Conservation (phyloP, 73 alveolate species). For the Paramecium biaurelia region DNA sequence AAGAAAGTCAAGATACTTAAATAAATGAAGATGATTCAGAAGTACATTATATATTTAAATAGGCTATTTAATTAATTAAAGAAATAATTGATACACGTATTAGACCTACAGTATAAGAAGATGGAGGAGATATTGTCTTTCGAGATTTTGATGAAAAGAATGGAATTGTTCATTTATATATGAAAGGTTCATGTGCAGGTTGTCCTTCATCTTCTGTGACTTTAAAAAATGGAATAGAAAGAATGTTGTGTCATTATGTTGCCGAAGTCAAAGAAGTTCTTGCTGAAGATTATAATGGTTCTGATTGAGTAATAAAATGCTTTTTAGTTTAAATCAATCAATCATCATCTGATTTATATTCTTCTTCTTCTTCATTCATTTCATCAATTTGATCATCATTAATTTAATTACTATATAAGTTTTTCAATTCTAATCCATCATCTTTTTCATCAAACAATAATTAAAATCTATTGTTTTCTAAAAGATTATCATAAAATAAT, state of each 20-base stretch:
- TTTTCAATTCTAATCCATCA: slow-evolving; percentile 64
- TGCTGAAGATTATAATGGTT: slow-evolving; percentile 69
- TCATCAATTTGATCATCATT: slow-evolving; percentile 51
- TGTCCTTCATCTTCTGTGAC: slow-evolving; percentile 88
- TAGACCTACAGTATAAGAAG: slow-evolving; percentile 86
- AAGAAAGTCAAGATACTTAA: slow-evolving; percentile 72
- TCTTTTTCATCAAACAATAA: slow-evolving; percentile 69
- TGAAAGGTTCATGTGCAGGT: slow-evolving; percentile 94
- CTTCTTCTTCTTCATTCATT: slow-evolving; percentile 64
- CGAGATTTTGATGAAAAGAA: slow-evolving; percentile 77
- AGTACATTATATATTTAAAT: slow-evolving; percentile 2
- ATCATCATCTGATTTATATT: slow-evolving; percentile 58
- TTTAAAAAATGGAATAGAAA: slow-evolving; percentile 85
- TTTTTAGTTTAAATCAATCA: not conserved
- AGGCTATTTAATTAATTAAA: slow-evolving; percentile 75
- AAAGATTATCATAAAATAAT: slow-evolving; percentile 59
- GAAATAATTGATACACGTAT: slow-evolving; percentile 85
- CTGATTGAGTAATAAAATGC: slow-evolving; percentile 20
- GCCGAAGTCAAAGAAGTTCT: slow-evolving; percentile 78
- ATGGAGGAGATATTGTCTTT: slow-evolving; percentile 90
- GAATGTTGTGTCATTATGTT: slow-evolving; percentile 83
- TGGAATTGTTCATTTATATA: slow-evolving; percentile 75
- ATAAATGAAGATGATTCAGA: slow-evolving; percentile 79
- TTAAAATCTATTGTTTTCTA: slow-evolving; percentile 66
- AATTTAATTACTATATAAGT: not conserved